A percentile compares a stretch with the other conserved stretches of the same genome.
Conservation (phyloP, 192 early-diverging fungal genomes). For the Rhizoclosmatium sp. region DNA sequence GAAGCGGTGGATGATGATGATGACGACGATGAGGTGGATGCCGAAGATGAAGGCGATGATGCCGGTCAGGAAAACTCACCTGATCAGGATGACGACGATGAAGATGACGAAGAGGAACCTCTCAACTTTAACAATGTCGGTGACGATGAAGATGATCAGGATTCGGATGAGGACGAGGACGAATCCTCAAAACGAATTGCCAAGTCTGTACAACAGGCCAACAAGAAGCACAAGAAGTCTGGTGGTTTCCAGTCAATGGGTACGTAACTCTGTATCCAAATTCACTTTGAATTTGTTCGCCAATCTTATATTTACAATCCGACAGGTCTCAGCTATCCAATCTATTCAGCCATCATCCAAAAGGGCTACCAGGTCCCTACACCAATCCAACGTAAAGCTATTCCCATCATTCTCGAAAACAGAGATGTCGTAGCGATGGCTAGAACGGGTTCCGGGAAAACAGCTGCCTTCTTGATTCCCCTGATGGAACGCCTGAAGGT, state of each 20-base stretch:
- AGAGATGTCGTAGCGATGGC: conserved; percentile 98
- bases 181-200: not conserved
- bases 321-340: conserved; percentile 76
- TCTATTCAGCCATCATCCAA: conserved; percentile 87
- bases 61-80: not conserved
- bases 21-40: not conserved
- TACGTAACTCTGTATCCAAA: not conserved
- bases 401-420: conserved; percentile 90
- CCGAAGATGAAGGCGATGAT: conserved; percentile 6
- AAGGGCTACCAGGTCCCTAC: conserved; percentile 99
- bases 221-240: conserved; percentile 93
- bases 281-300: no score
- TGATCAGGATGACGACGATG: not conserved
- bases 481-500: conserved; percentile 85
- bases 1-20: conserved; percentile 29
- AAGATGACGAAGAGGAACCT: not conserved
- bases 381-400: conserved; percentile 95
- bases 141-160: not conserved
- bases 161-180: conserved; percentile 6
- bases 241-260: conserved; percentile 99
- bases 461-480: conserved; percentile 93
- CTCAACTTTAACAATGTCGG: not conserved
- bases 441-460: conserved; percentile 97
- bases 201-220: conserved; percentile 66
- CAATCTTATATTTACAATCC: not conserved